A percentile compares a stretch with the other conserved stretches of the same genome.
Evolutionary conservation across 1,139 yeast genomes (phyloP).

Genomic region (Scheffersomyces parashehatae): DNA sequence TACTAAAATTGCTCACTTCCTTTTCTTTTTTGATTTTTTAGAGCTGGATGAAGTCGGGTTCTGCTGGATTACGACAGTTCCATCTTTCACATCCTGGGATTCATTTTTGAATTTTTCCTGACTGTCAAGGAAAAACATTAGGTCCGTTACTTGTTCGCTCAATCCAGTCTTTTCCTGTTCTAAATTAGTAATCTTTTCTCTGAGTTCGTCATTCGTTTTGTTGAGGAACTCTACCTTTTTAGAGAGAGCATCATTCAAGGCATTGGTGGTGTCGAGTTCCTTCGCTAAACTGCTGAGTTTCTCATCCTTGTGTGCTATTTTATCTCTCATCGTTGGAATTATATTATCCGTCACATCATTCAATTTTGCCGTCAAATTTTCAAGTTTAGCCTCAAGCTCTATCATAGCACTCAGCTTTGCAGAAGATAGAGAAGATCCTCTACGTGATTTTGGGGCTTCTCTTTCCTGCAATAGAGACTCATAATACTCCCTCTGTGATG

Average conservation of each 20-base stretch:
- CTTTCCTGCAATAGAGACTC: slow-evolving; percentile 58
- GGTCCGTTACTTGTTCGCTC: slow-evolving; percentile 70
- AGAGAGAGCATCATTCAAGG: slow-evolving; percentile 57
- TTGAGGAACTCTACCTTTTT: slow-evolving; percentile 54
- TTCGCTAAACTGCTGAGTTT: slow-evolving; percentile 30
- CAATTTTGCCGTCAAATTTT: slow-evolving; percentile 26
- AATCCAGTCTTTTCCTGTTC: slow-evolving; percentile 50
- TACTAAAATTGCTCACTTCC: slow-evolving; percentile 2
- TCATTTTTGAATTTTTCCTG: slow-evolving; percentile 72
- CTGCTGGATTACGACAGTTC: slow-evolving; percentile 53
- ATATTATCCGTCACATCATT: slow-evolving; percentile 23
- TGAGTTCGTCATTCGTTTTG: slow-evolving; percentile 34
- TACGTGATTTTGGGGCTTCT: slow-evolving; percentile 24
- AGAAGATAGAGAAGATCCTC: slow-evolving; percentile 16
- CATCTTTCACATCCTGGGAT: slow-evolving; percentile 70
- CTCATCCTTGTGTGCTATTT: slow-evolving; percentile 31
- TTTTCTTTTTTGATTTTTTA: slow-evolving; percentile 20
- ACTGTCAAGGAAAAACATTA: slow-evolving; percentile 79
- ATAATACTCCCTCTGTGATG: slow-evolving; percentile 86
- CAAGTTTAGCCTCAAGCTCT: slow-evolving; percentile 38
- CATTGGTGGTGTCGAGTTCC: slow-evolving; percentile 35
- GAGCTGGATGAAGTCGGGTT: slow-evolving; percentile 15
- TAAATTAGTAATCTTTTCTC: slow-evolving; percentile 19
- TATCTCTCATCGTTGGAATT: slow-evolving; percentile 36
- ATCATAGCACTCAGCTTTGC: slow-evolving; percentile 20